Evolutionary conservation across 805 yeast genomes (phyloP).

Genomic region (Wickerhamomyces queroliae): DNA sequence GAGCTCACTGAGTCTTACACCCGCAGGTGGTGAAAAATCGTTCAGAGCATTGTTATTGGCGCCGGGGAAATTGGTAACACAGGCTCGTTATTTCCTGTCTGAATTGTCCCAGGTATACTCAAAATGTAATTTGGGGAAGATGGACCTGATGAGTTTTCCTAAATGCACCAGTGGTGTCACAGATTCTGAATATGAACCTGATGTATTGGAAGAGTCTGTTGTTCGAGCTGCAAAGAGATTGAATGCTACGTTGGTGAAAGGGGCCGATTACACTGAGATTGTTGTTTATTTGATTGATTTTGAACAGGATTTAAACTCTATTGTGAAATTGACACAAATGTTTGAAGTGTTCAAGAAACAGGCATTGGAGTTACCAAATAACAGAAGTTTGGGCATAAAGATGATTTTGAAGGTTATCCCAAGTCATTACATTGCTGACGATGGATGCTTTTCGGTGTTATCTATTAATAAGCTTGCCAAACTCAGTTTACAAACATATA

Average conservation of each 20-base stretch:
- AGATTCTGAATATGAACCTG: slow-evolving; percentile 1
- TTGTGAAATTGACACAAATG: slow-evolving; percentile 39
- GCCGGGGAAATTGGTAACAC: slow-evolving; percentile 23
- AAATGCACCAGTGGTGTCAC: slow-evolving; percentile 20
- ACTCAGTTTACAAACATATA: slow-evolving; percentile 51
- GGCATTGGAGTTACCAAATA: slow-evolving; percentile 18
- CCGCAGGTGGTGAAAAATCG: slow-evolving; percentile 42
- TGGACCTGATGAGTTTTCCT: slow-evolving; percentile 24
- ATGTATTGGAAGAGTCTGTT: background rate
- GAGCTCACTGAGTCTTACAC: slow-evolving; percentile 54
- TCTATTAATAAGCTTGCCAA: slow-evolving; percentile 32
- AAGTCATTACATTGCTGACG: slow-evolving; percentile 31
- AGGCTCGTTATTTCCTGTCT: slow-evolving; percentile 31
- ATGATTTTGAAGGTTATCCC: slow-evolving; percentile 34
- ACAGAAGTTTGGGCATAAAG: slow-evolving; percentile 2
- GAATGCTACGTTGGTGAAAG: slow-evolving; percentile 2
- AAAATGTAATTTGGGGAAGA: slow-evolving; percentile 42
- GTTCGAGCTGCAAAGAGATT: background rate
- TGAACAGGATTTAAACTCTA: slow-evolving; percentile 29
- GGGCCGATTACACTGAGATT: slow-evolving; percentile 9
- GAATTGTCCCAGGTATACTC: slow-evolving; percentile 37
- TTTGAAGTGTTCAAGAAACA: slow-evolving; percentile 40
- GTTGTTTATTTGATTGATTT: slow-evolving; percentile 14
- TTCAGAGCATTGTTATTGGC: slow-evolving; percentile 46
- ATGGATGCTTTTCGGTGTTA: slow-evolving; percentile 25